These are phyloP conservation scores for Coccomyxa sp. DNA, from an alignment of 139 green algal genomes.

Conservation along the genomic window DNA sequence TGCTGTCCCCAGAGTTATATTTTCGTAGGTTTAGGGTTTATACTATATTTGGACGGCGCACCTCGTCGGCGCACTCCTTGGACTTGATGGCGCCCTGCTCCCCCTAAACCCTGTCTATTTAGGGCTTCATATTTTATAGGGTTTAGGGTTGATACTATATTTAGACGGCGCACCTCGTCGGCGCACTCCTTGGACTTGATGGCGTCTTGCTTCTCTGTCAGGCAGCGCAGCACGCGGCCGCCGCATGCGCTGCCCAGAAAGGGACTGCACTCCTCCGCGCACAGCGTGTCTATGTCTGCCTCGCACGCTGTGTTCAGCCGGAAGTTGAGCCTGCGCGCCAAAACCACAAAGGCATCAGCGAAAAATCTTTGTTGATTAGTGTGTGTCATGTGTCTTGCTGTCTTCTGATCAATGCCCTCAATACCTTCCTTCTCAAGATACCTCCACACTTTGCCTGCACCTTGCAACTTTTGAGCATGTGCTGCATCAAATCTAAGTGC, in stretches of 20 bases:
- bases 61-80: conserved; percentile 45
- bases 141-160: too few species aligned
- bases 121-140: too few species aligned
- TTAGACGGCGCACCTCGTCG: not conserved
- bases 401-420: not conserved
- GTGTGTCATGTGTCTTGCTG: not conserved
- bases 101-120: too few species aligned
- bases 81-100: conserved; percentile 59
- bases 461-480: too few species aligned
- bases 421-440: not conserved
- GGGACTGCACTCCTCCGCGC: conserved; percentile 47
- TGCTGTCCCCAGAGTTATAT: too few species aligned
- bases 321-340: conserved; percentile 63
- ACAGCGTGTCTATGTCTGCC: conserved; percentile 65
- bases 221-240: conserved; percentile 77
- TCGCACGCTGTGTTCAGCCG: conserved; percentile 70
- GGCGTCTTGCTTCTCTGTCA: conserved; percentile 68
- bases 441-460: too few species aligned
- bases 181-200: conserved; percentile 62
- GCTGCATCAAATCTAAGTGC: too few species aligned
- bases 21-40: too few species aligned
- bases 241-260: conserved; percentile 60
- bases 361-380: not conserved
- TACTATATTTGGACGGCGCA: too few species aligned
- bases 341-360: not conserved